Percentiles rank a stretch among this genome's conserved stretches.
Evolutionary conservation across 768 basidiomycete species (phyloP).

Genomic region (Mycena pura): DNA sequence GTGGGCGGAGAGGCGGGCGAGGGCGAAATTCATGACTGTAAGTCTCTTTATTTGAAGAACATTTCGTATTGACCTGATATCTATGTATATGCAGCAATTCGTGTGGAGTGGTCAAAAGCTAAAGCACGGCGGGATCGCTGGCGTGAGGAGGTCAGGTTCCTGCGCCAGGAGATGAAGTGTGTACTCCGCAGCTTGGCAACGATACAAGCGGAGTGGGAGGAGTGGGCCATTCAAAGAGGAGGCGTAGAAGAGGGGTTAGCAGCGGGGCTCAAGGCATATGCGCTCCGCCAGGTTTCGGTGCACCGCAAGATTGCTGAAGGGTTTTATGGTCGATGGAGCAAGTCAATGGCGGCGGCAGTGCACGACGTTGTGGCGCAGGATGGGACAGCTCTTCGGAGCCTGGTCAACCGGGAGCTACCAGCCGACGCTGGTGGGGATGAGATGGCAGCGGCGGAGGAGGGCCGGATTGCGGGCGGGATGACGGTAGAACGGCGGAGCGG

Average conservation of each 20-base stretch:
- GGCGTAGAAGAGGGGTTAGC: background rate
- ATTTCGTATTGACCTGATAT: no score
- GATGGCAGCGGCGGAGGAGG: background rate
- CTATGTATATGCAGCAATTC: constrained; percentile 1
- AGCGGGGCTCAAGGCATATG: background rate
- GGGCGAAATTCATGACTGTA: constrained; percentile 11
- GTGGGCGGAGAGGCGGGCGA: background rate
- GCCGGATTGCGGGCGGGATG: background rate
- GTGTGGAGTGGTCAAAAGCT: constrained; percentile 33
- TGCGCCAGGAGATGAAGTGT: constrained; percentile 29
- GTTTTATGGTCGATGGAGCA: background rate
- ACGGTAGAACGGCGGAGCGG: background rate
- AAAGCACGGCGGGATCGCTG: constrained; percentile 21
- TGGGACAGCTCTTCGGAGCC: no score
- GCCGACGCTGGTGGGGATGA: background rate
- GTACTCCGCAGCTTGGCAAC: constrained; percentile 2
- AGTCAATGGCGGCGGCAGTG: background rate
- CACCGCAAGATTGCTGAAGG: background rate
- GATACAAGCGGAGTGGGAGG: background rate
- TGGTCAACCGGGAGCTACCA: background rate
- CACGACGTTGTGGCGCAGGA: background rate
- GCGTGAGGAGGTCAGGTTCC: constrained; percentile 29
- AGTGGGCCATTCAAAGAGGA: no score
- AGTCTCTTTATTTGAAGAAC: no score
- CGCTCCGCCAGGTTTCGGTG: background rate